A percentile compares a stretch with the other conserved stretches of the same genome.
Conservation (phyloP, 2,329 filamentous ascomycete species). For the Drechslerella stenobrocha region DNA sequence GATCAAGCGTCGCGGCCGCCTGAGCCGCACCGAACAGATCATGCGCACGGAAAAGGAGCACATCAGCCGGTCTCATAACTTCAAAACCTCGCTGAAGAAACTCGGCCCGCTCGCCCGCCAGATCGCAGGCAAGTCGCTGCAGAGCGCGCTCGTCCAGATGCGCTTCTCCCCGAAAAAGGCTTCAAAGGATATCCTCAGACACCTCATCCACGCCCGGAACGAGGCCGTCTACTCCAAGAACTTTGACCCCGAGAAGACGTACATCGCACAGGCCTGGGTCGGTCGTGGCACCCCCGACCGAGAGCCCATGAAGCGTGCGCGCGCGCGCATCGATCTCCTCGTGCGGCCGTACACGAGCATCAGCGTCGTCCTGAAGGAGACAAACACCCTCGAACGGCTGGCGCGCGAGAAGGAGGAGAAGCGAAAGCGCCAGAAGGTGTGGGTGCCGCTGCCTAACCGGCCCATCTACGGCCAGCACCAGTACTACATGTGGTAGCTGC, state of each 20-base stretch:
- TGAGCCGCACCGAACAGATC: constrained; percentile 69
- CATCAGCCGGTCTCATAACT: constrained; percentile 67
- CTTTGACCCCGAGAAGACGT: constrained; percentile 88
- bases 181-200: constrained; percentile 74
- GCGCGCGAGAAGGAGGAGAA: constrained; percentile 77
- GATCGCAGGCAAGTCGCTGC: constrained; percentile 88
- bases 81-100: constrained; percentile 91
- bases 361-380: constrained; percentile 84
- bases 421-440: constrained; percentile 73
- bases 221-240: constrained; percentile 76
- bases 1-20: constrained; percentile 68
- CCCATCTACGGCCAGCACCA: constrained; percentile 81
- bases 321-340: constrained; percentile 71
- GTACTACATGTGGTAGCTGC: constrained; percentile 79
- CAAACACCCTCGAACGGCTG: constrained; percentile 81
- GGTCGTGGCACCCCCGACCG: constrained; percentile 70
- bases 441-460: constrained; percentile 85
- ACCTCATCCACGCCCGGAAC: constrained; percentile 79
- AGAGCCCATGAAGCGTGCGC: constrained; percentile 71
- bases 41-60: constrained; percentile 58
- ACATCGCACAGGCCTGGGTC: constrained; percentile 92
- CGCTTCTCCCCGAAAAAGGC: constrained; percentile 92
- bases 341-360: constrained; percentile 74
- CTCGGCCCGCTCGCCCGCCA: constrained; percentile 81
- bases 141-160: constrained; percentile 94